phyloP scores from a whole-genome alignment of 345 rosid genomes.

The Salix arbutifolia region DNA sequence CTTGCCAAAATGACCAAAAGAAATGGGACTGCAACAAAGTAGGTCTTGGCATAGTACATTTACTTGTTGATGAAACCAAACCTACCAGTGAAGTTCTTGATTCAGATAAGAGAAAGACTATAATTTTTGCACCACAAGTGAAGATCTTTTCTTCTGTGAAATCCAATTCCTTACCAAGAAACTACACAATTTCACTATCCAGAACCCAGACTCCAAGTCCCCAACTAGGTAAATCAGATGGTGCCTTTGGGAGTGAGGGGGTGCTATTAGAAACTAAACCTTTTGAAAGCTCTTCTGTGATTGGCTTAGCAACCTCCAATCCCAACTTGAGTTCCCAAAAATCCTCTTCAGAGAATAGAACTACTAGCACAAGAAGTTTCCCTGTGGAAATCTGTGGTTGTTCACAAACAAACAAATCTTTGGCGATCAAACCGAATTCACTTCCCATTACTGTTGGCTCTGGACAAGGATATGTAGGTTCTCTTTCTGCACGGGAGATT shows the following conservation, averaged over 20 bases:
- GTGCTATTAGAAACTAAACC: slow-evolving; percentile 33
- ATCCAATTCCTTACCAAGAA: slow-evolving; percentile 50
- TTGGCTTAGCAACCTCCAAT: no score
- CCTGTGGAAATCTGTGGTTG: slow-evolving; percentile 6
- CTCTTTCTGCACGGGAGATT: slow-evolving; percentile 59
- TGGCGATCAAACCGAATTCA: slow-evolving; percentile 13
- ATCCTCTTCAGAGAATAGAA: slow-evolving; percentile 13
- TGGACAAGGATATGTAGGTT: slow-evolving; percentile 19
- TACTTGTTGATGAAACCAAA: slow-evolving; percentile 41
- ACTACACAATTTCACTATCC: slow-evolving; percentile 37
- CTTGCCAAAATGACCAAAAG: slow-evolving; percentile 28
- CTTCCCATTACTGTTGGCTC: slow-evolving; percentile 18
- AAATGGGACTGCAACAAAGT: slow-evolving; percentile 72
- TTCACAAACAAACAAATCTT: slow-evolving; percentile 4
- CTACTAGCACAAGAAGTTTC: neutral
- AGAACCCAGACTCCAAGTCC: slow-evolving; percentile 30
- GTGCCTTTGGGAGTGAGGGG: slow-evolving; percentile 61
- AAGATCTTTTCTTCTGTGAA: slow-evolving; percentile 30
- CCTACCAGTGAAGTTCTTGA: slow-evolving; percentile 22
- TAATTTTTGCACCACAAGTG: slow-evolving; percentile 61
- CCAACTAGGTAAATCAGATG: slow-evolving; percentile 46
- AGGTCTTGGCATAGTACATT: slow-evolving; percentile 78
- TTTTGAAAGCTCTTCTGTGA: slow-evolving; percentile 5
- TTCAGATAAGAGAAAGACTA: slow-evolving; percentile 44
- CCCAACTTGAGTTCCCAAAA: slow-evolving; percentile 8